phyloP scores from a whole-genome alignment of 225 moss, liverwort and hornwort species.

The Lunularia cruciata region DNA sequence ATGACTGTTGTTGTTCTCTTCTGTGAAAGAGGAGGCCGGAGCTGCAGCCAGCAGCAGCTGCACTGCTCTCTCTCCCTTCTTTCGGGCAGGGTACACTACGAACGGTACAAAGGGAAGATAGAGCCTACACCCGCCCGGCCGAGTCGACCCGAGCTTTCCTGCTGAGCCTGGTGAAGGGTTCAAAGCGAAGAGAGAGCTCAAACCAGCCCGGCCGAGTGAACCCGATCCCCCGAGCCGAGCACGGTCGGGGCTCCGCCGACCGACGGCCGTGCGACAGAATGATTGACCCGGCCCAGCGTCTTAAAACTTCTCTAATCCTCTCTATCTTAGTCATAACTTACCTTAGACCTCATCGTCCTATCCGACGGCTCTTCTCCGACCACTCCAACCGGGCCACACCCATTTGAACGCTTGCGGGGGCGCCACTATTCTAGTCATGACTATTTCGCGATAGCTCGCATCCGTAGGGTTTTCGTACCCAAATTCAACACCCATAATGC shows the following conservation, averaged over 20 bases:
- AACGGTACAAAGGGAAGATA: too few relatives aligned
- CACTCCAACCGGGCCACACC: too few relatives aligned
- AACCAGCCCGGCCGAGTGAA: background rate
- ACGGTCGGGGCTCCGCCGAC: conserved; percentile 11
- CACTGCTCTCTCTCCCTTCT: background rate
- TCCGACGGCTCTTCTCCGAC: background rate
- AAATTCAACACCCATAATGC: too few relatives aligned
- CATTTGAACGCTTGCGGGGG: too few relatives aligned
- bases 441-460: background rate
- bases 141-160: too few relatives aligned
- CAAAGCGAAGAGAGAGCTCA: too few relatives aligned
- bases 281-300: background rate
- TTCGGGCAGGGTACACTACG: conserved; percentile 1
- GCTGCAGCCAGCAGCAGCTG: conserved; percentile 8
- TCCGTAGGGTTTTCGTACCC: conserved; percentile 15
- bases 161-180: too few relatives aligned
- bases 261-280: conserved; percentile 14
- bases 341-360: background rate
- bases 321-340: background rate
- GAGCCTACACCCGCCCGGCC: too few relatives aligned
- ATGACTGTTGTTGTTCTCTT: conserved; percentile 15
- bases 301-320: conserved; percentile 1
- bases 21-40: background rate
- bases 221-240: conserved; percentile 1
- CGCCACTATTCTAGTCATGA: conserved; percentile 16